Percentiles rank a stretch among this genome's conserved stretches.
These are phyloP conservation scores for Circinella minor DNA, from an alignment of 371 early-diverging fungal genomes.

Conservation along the genomic window DNA sequence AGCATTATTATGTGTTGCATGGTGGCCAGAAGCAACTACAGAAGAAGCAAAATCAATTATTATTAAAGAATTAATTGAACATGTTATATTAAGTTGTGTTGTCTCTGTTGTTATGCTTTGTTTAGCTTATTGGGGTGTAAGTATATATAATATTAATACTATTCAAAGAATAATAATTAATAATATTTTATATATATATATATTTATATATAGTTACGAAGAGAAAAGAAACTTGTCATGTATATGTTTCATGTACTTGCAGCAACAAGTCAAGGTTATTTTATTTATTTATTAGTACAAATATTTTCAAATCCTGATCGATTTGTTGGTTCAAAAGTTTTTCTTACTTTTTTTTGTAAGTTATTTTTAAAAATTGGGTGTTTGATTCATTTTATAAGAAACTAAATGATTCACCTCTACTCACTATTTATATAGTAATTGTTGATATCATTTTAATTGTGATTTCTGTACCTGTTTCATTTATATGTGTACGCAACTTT, in stretches of 20 bases:
- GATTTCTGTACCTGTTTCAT: conserved; percentile 37
- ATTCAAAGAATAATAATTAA: too few relatives aligned
- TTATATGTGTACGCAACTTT: conserved; percentile 36
- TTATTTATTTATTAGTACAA: conserved; percentile 75
- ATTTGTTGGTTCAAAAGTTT: conserved; percentile 60
- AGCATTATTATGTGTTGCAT: conserved; percentile 69
- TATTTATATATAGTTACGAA: conserved; percentile 25
- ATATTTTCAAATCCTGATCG: conserved; percentile 63
- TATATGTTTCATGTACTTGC: conserved; percentile 60
- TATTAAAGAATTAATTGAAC: conserved; percentile 42
- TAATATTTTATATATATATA: too few relatives aligned
- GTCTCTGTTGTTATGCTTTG: conserved; percentile 71
- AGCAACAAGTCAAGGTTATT: conserved; percentile 67
- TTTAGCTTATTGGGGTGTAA: conserved; percentile 80
- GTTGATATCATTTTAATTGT: conserved; percentile 41
- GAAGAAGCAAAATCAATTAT: conserved; percentile 65
- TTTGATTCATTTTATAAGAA: too few relatives aligned
- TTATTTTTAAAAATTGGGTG: neutral
- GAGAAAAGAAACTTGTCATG: conserved; percentile 63
- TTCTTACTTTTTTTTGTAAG: conserved; percentile 76
- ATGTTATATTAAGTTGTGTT: conserved; percentile 81
- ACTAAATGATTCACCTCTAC: conserved; percentile 9
- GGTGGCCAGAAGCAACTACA: conserved; percentile 40
- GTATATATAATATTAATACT: too few relatives aligned
- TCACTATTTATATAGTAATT: conserved; percentile 22